A percentile compares a stretch with the other conserved stretches of the same genome.
These are phyloP conservation scores for Cryptosporidium viatorum DNA, from an alignment of 169 alveolate genomes.

Conservation along the genomic window DNA sequence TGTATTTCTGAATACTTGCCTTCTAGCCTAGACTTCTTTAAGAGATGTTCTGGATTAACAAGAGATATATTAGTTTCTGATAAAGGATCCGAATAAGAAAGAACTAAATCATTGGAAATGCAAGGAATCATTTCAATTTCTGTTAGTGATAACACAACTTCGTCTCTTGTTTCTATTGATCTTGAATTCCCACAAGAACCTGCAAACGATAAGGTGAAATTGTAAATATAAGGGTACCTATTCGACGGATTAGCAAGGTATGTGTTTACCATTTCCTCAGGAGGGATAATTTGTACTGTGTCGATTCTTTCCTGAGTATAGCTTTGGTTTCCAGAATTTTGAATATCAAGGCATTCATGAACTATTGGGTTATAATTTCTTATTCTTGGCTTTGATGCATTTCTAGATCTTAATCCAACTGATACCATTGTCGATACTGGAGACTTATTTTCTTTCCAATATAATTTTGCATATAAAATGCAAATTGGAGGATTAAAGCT, in stretches of 20 bases:
- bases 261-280: constrained; percentile 72
- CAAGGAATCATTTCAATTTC: constrained; percentile 55
- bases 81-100: constrained; percentile 60
- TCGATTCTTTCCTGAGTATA: constrained; percentile 46
- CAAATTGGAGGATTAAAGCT: constrained; percentile 35
- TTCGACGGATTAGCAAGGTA: constrained; percentile 38
- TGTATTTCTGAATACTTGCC: constrained; percentile 35
- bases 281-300: constrained; percentile 56
- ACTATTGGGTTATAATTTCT: constrained; percentile 30
- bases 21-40: constrained; percentile 1
- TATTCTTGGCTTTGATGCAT: neutral
- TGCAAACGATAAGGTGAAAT: constrained; percentile 35
- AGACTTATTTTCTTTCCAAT: constrained; percentile 18
- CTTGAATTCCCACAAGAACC: constrained; percentile 21
- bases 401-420: constrained; percentile 12
- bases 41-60: neutral
- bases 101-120: constrained; percentile 44
- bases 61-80: constrained; percentile 16
- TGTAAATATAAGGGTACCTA: constrained; percentile 30
- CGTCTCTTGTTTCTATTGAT: neutral
- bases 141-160: neutral
- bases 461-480: constrained; percentile 22
- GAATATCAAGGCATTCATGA: constrained; percentile 8
- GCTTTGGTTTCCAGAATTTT: neutral
- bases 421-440: constrained; percentile 52